phyloP scores from a whole-genome alignment of 257 asterid species.

The Coffea canephora region DNA sequence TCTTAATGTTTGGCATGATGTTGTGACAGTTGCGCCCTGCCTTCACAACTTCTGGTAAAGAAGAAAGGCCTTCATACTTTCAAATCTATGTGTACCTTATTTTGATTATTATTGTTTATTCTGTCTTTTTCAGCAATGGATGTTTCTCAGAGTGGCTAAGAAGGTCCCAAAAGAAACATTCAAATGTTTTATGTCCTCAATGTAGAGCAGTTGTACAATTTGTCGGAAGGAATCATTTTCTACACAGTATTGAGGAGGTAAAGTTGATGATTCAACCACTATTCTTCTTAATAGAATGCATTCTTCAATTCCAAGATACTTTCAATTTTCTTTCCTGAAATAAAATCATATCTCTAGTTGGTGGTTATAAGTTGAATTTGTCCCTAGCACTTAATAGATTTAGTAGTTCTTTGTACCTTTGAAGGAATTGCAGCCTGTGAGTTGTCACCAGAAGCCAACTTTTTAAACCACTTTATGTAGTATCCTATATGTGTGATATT shows the following conservation, averaged over 20 bases:
- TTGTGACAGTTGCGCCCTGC: slow-evolving; percentile 95
- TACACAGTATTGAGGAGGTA: slow-evolving; percentile 92
- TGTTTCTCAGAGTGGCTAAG: slow-evolving; percentile 99
- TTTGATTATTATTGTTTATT: background rate
- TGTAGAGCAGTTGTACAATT: slow-evolving; percentile 88
- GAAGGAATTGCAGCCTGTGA: background rate
- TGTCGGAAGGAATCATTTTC: slow-evolving; percentile 92
- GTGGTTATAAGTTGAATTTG: background rate
- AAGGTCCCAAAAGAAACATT: slow-evolving; percentile 69
- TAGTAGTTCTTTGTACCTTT: background rate
- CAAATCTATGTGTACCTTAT: background rate
- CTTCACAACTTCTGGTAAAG: slow-evolving; percentile 92
- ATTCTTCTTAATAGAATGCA: background rate
- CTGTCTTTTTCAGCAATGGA: slow-evolving; percentile 70
- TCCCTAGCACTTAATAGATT: background rate
- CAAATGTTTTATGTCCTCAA: slow-evolving; percentile 81
- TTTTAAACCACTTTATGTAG: too few species aligned
- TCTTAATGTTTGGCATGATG: slow-evolving; percentile 91
- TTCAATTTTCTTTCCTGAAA: background rate
- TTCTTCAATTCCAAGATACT: background rate
- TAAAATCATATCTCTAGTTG: background rate
- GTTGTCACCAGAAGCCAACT: background rate
- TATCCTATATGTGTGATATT: background rate
- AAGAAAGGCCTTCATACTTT: background rate
- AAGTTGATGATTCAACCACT: background rate